A percentile compares a stretch with the other conserved stretches of the same genome.
phyloP scores from a whole-genome alignment of 2,329 filamentous ascomycete genomes.

The Dothidotthia symphoricarpi region DNA sequence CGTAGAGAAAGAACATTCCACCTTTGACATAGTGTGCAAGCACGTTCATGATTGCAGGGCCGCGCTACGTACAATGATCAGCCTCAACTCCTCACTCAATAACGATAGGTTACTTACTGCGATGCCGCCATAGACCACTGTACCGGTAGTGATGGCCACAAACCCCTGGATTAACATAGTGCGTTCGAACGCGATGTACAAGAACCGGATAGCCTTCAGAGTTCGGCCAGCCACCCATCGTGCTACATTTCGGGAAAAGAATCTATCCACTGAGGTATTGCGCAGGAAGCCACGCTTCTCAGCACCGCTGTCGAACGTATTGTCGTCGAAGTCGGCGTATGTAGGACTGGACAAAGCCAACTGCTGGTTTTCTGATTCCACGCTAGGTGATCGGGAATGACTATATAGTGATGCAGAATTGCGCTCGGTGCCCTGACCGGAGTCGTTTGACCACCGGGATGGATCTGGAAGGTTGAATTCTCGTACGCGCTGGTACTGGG shows the following conservation, averaged over 20 bases:
- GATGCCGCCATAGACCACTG: slow-evolving; percentile 75
- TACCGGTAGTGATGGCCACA: slow-evolving; percentile 67
- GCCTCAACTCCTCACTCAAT: slow-evolving; percentile 6
- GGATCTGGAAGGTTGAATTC: slow-evolving; percentile 23
- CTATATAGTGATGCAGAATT: slow-evolving; percentile 66
- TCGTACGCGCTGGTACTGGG: slow-evolving; percentile 41
- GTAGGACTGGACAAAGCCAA: slow-evolving; percentile 41
- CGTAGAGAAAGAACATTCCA: slow-evolving; percentile 92
- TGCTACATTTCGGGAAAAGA: slow-evolving; percentile 56
- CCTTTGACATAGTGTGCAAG: slow-evolving; percentile 94
- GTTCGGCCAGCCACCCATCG: slow-evolving; percentile 55
- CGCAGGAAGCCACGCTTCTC: slow-evolving; percentile 50
- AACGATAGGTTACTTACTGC: slow-evolving; percentile 61
- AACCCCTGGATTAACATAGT: slow-evolving; percentile 77
- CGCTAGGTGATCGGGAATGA: slow-evolving; percentile 61
- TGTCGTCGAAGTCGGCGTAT: slow-evolving; percentile 42
- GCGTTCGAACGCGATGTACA: slow-evolving; percentile 71
- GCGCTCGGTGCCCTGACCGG: slow-evolving; percentile 66
- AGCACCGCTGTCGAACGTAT: slow-evolving; percentile 48
- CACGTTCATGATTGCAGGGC: slow-evolving; percentile 70
- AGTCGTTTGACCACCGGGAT: slow-evolving; percentile 46
- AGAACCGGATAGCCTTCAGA: slow-evolving; percentile 57
- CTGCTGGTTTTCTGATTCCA: slow-evolving; percentile 45
- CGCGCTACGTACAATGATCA: slow-evolving; percentile 54
- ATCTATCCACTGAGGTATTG: slow-evolving; percentile 49